Evolutionary conservation across 306 rosid genomes (phyloP), one percentile per base, ranked within the genome.

Genomic region (Trifolium repens): DNA sequence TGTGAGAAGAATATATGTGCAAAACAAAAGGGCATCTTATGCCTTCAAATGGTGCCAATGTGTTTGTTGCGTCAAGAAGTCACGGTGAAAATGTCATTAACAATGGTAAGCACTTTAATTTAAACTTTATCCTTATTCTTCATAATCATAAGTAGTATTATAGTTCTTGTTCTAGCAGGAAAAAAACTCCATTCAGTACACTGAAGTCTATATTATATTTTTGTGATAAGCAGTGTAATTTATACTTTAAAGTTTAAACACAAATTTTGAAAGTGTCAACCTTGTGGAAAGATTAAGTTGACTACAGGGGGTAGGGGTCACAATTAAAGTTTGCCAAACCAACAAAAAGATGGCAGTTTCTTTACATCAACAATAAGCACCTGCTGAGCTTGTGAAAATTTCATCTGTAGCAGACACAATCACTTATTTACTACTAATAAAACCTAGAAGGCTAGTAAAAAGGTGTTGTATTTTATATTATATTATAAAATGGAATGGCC

Each of bases 391-490:
- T 13, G 24, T 71, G 67, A 50, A 74, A 80, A 27, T 50, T 17
- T 57, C 58, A 74, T 68, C 9, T 74, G 27, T 77, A 68, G 81
- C 80, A 66, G 37, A 61, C 47, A 46, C 81, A 69, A 63, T 52
- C 55, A 62, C 53, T 42, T 40, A 74, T 1, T 15, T 40, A 39
- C 37, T 12, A 16, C 42, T 24, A 11, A 54, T 22, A 26, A 17
- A 53, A 65, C 12, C 43, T 37, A 15, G 60, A 61, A 69, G 27
- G 32, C 53, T 16, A 70, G 53, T 15, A 8, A 9, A 54, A 66
- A 55, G 35, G 69, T 66, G 5, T 32, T 55, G 77, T 2, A 57
- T n/a, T 46, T 26, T 43, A 40, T 65, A 14, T 4, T 30, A 34
- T 34, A 34, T 37, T 63, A 37, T 35, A 64, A 64, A 46, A 68